Base-by-base conservation (phyloP, 495 filamentous ascomycete species). In the Xanthoparmelia taractica region DNA sequence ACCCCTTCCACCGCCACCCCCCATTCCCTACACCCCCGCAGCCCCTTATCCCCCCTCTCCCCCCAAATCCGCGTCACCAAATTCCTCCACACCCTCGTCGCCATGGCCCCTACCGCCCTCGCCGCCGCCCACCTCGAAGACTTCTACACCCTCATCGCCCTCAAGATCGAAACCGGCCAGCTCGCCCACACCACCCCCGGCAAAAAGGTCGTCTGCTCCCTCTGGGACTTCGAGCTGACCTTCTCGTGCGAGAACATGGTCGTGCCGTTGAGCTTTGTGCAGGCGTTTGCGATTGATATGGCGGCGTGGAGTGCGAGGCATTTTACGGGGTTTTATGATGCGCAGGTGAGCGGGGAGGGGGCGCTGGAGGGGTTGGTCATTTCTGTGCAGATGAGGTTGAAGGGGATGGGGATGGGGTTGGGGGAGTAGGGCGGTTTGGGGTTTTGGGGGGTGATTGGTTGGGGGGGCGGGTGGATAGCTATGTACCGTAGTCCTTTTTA, bases 41-140 rank as follows among this genome's bases (percentile, higher is more conserved):
- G 33, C 55, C 13, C 20, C 55, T 0, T 11, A 31, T 11, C 0
- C 0, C 31, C 55, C n/a, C 0, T 4, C 5, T 3, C 4, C 13
- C 34, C 56, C 3, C 18, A 10, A 2, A 13, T 58, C 34, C 4
- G 8, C 2, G 6, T 58, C 34, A 17, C 56, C 1, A 2, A 5
- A 10, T 58, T 58, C 56, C 6, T 38, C 36, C 34, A n/a, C 2
- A 38, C n/a, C n/a, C n/a, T n/a, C 56, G 23, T 6, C 56, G 34
- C 38, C 34, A 5, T 58, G 10, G 40, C 68, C 70, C 63, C 68
- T 67, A 41, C 60, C 64, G 50, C 58, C 58, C 47, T 70, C 70
- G 47, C 57, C 70, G 20, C 63, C 71, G 10, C 56, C 56, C 43
- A 50, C 4, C 25, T 67, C 72, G 10, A 34, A 50, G 61, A 62